These are phyloP conservation scores for Camellia lanceoleosa DNA, from an alignment of 148 eudicot species.

Conservation along the genomic window DNA sequence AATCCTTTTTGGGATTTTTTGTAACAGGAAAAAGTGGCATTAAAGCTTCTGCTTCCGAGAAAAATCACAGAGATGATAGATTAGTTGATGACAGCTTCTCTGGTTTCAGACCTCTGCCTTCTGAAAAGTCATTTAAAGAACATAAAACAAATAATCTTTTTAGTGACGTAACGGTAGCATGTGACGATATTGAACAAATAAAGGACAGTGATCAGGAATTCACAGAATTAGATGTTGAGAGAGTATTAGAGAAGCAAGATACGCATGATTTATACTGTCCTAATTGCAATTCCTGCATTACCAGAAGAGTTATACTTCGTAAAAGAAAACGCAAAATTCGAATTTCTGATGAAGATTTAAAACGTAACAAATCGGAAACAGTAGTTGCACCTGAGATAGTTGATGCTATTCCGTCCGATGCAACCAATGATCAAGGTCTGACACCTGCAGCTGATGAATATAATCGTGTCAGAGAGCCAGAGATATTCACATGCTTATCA, in stretches of 20 bases:
- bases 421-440: conserved; percentile 18
- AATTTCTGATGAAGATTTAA: conserved; percentile 38
- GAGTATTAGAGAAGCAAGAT: conserved; percentile 59
- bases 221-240: conserved; percentile 64
- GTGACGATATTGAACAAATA: conserved; percentile 23
- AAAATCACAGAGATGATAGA: conserved; percentile 13
- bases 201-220: conserved; percentile 33
- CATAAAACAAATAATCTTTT: conserved; percentile 13
- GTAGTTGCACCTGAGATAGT: not conserved
- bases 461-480: not conserved
- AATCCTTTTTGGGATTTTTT: conserved; percentile 15
- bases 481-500: conserved; percentile 60
- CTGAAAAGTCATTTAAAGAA: conserved; percentile 14
- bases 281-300: conserved; percentile 79
- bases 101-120: conserved; percentile 2
- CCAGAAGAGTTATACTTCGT: conserved; percentile 76
- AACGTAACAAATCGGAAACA: conserved; percentile 32
- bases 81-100: conserved; percentile 22
- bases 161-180: conserved; percentile 21
- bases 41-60: conserved; percentile 14
- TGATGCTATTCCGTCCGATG: not conserved
- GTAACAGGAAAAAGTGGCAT: conserved; percentile 5
- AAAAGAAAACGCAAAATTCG: conserved; percentile 62
- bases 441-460: conserved; percentile 14
- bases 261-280: conserved; percentile 87